A percentile compares a stretch with the other conserved stretches of the same genome.
Conservation (phyloP, 1,139 yeast species). For the Kodamaea plutei region DNA sequence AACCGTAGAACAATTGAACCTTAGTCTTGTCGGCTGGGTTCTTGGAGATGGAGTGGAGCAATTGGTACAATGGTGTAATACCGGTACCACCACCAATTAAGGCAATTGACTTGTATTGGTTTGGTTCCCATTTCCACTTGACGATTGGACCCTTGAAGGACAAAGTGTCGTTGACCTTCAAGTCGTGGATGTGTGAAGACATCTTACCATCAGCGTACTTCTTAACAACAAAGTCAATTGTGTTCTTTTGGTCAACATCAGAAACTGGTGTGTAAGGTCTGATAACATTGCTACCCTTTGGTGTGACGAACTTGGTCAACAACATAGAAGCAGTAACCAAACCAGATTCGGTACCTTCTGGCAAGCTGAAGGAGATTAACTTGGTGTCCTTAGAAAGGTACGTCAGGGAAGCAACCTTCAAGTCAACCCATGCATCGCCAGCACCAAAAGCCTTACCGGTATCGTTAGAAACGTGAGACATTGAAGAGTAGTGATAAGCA, state of each 20-base stretch:
- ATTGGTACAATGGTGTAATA: conserved; percentile 90
- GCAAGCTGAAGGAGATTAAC: conserved; percentile 68
- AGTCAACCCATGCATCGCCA: conserved; percentile 75
- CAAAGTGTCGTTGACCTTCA: conserved; percentile 77
- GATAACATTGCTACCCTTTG: conserved; percentile 82
- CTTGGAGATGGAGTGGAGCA: conserved; percentile 62
- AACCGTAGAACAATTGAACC: conserved; percentile 76
- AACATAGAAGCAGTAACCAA: conserved; percentile 76
- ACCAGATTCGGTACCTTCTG: conserved; percentile 70
- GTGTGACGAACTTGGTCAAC: conserved; percentile 75
- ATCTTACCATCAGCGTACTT: conserved; percentile 81
- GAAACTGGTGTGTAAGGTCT: conserved; percentile 96
- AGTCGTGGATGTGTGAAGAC: conserved; percentile 66
- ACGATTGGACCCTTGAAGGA: conserved; percentile 92
- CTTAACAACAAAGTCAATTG: conserved; percentile 78
- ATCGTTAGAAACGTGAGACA: conserved; percentile 38
- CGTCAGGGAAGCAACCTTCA: conserved; percentile 58
- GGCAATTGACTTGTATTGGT: conserved; percentile 73
- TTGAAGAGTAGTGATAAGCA: conserved; percentile 39
- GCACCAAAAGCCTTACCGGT: conserved; percentile 58
- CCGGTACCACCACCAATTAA: conserved; percentile 97
- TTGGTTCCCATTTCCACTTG: conserved; percentile 91
- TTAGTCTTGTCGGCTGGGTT: conserved; percentile 85
- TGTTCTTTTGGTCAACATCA: conserved; percentile 65
- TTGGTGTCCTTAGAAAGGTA: conserved; percentile 63